Conservation (phyloP, 2,329 filamentous ascomycete species). For the Didymella sp. region DNA sequence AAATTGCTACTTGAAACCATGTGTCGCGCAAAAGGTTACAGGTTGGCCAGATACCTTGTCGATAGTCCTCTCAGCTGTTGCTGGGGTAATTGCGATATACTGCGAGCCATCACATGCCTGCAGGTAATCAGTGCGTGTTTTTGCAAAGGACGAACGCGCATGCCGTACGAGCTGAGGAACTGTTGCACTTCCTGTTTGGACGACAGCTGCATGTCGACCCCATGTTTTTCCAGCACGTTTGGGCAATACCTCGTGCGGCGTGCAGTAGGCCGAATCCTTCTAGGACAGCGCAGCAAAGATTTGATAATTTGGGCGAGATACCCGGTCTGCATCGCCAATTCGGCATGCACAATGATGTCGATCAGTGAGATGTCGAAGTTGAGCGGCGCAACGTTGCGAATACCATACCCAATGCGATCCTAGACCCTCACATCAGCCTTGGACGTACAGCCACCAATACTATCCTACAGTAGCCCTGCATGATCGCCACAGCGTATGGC, state of each 20-base stretch:
- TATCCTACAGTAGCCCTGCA: conserved; percentile 48
- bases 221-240: conserved; percentile 8
- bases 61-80: neutral
- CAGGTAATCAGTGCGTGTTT: conserved; percentile 23
- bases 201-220: conserved; percentile 17
- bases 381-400: conserved; percentile 15
- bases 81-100: neutral
- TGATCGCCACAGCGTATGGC: conserved; percentile 36
- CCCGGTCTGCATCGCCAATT: neutral
- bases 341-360: conserved; percentile 14
- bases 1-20: neutral
- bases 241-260: conserved; percentile 11
- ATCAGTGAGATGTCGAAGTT: neutral
- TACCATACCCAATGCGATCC: conserved; percentile 19
- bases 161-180: conserved; percentile 3
- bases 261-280: conserved; percentile 25
- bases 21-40: conserved; percentile 1
- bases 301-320: neutral
- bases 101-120: conserved; percentile 12
- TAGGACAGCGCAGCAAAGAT: conserved; percentile 3
- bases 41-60: neutral
- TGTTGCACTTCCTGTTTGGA: conserved; percentile 13
- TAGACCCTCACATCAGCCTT: conserved; percentile 29
- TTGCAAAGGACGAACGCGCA: conserved; percentile 13
- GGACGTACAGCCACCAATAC: conserved; percentile 48